phyloP scores from a whole-genome alignment of 352 stramenopile genomes.

The Phytophthora fragariaefolia region DNA sequence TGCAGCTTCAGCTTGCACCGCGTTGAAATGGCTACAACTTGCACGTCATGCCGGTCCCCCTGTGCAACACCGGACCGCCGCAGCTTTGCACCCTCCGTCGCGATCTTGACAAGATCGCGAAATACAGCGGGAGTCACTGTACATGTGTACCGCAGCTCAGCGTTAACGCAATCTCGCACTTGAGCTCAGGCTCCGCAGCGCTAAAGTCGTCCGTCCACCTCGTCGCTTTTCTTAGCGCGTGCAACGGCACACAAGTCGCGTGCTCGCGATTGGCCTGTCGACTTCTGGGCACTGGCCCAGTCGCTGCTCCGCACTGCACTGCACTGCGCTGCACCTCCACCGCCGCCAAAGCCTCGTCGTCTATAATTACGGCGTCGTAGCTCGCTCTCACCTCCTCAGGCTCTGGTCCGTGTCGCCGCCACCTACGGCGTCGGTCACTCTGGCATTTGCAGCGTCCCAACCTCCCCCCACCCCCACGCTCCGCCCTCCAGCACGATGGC shows the following conservation, averaged over 20 bases:
- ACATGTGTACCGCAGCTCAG: too few relatives aligned
- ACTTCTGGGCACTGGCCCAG: slow-evolving; percentile 20
- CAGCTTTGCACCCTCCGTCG: too few relatives aligned
- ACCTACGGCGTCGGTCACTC: slow-evolving; percentile 21
- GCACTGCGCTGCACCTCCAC: too few relatives aligned
- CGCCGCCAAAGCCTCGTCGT: too few relatives aligned
- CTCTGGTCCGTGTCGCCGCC: neutral
- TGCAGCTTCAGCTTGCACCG: slow-evolving; percentile 2
- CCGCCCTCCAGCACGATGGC: slow-evolving; percentile 40
- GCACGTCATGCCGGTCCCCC: too few relatives aligned
- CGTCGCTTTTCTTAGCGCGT: slow-evolving; percentile 25
- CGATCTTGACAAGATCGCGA: too few relatives aligned
- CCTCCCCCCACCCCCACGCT: neutral
- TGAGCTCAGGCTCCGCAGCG: too few relatives aligned
- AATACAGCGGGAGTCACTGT: too few relatives aligned
- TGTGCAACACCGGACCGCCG: neutral
- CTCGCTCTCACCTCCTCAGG: neutral
- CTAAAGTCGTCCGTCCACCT: slow-evolving; percentile 6
- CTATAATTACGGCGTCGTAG: slow-evolving; percentile 31
- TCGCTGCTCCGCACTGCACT: too few relatives aligned
- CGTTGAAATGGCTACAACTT: neutral
- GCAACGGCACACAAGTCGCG: slow-evolving; percentile 12
- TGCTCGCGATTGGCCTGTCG: slow-evolving; percentile 14
- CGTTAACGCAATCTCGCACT: too few relatives aligned
- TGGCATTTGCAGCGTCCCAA: slow-evolving; percentile 33